These are phyloP conservation scores for Hericium erinaceus DNA, from an alignment of 768 basidiomycete species.

Conservation along the genomic window DNA sequence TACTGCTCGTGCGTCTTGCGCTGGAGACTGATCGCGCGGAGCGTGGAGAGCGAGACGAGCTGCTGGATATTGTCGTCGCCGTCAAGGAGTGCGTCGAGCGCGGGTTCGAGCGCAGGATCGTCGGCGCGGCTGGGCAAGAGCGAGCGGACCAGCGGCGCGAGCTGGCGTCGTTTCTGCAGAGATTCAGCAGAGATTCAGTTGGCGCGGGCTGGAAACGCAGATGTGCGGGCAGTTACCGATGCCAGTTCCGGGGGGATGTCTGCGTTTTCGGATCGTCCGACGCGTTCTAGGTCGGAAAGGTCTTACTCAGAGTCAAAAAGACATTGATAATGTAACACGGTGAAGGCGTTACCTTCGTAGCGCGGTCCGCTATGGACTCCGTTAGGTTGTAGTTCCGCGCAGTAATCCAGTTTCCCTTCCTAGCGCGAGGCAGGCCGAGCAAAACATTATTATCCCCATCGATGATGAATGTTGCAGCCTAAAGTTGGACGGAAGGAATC, in stretches of 20 bases:
- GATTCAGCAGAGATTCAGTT: not conserved
- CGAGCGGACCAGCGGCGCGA: conserved; percentile 7
- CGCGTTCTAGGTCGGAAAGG: conserved; percentile 9
- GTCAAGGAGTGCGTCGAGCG: conserved; percentile 11
- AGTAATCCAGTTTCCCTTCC: conserved; percentile 9
- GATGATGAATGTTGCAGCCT: conserved; percentile 13
- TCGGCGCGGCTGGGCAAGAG: conserved; percentile 8
- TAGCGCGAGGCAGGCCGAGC: conserved; percentile 7
- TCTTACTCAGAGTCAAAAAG: not conserved
- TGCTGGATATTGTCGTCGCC: conserved; percentile 6
- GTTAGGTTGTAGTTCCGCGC: conserved; percentile 9
- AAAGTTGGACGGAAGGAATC: not conserved
- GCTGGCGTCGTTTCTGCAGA: conserved; percentile 9
- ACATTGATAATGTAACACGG: not conserved
- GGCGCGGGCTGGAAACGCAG: not conserved
- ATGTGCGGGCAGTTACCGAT: not conserved
- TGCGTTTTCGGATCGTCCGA: not conserved
- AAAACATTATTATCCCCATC: conserved; percentile 11
- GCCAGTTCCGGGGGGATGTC: not conserved
- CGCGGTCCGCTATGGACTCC: conserved; percentile 10
- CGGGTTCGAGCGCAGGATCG: conserved; percentile 2
- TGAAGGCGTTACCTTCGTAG: conserved; percentile 1
- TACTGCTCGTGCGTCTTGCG: conserved; percentile 6
- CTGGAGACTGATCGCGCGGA: conserved; percentile 6
- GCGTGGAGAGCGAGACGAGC: conserved; percentile 6